Evolutionary conservation across 306 rosid species (phyloP).

Genomic region (Vigna nakashimae): DNA sequence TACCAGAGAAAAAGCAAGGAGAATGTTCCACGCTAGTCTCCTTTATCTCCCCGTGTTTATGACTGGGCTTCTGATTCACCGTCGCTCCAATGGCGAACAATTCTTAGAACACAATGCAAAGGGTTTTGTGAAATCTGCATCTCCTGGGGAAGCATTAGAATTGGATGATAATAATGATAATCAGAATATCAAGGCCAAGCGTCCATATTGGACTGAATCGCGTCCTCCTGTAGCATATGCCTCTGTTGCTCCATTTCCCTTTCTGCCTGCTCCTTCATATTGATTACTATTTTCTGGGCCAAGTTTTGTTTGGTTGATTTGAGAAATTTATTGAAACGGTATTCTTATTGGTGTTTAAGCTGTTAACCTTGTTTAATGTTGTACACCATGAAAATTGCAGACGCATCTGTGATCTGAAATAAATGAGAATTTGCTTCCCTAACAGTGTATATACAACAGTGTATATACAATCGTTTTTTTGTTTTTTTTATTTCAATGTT

Average conservation of each 20-base stretch:
- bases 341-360: constrained; percentile 33
- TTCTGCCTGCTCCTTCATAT: constrained; percentile 84
- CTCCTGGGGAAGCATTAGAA: constrained; percentile 37
- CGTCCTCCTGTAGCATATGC: constrained; percentile 88
- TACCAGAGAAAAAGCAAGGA: constrained; percentile 74
- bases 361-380: constrained; percentile 1
- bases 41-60: constrained; percentile 92
- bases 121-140: constrained; percentile 39
- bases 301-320: constrained; percentile 33
- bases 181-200: constrained; percentile 40
- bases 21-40: constrained; percentile 95
- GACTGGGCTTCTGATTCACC: constrained; percentile 90
- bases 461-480: neutral
- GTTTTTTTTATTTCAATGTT: neutral
- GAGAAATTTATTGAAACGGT: constrained; percentile 36
- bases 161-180: constrained; percentile 43
- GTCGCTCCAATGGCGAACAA: constrained; percentile 59
- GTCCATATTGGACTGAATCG: constrained; percentile 23
- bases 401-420: constrained; percentile 30
- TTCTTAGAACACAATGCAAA: constrained; percentile 47
- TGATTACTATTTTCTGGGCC: constrained; percentile 42
- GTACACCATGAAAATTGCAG: constrained; percentile 33
- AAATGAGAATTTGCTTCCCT: constrained; percentile 24
- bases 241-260: constrained; percentile 89
- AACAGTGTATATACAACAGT: neutral